phyloP scores from a whole-genome alignment of 176 grass and related monocot species.

The Cymbopogon citratus region DNA sequence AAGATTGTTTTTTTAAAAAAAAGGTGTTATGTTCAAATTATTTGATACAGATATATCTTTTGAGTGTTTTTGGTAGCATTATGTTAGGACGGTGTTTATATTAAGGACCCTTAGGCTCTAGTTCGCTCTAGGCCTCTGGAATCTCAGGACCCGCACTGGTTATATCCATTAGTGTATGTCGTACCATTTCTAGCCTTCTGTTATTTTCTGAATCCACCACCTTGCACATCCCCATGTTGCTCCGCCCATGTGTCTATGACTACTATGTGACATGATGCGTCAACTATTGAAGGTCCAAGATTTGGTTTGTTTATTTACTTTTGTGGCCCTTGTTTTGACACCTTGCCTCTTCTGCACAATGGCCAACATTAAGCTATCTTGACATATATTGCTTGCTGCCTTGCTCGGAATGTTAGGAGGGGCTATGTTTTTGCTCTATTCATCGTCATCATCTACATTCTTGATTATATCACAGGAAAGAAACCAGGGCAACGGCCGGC shows the following conservation, averaged over 20 bases:
- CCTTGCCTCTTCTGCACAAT: not conserved
- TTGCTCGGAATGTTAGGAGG: not conserved
- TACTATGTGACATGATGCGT: not conserved
- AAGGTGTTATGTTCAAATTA: not conserved
- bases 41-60: too few species aligned
- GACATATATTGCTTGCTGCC: not conserved
- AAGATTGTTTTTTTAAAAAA: not conserved
- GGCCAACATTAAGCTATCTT: not conserved
- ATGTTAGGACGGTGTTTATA: not conserved
- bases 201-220: not conserved
- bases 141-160: too few species aligned
- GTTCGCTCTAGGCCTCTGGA: not conserved
- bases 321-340: not conserved
- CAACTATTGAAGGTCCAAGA: not conserved
- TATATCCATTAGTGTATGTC: not conserved
- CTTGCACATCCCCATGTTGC: not conserved
- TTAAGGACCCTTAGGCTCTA: not conserved
- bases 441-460: not conserved
- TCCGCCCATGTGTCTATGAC: not conserved
- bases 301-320: not conserved
- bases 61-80: not conserved
- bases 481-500: not conserved
- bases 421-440: not conserved
- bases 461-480: not conserved
- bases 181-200: not conserved